Conservation (phyloP, 2,329 filamentous ascomycete species). For the Geosmithia morbida region DNA sequence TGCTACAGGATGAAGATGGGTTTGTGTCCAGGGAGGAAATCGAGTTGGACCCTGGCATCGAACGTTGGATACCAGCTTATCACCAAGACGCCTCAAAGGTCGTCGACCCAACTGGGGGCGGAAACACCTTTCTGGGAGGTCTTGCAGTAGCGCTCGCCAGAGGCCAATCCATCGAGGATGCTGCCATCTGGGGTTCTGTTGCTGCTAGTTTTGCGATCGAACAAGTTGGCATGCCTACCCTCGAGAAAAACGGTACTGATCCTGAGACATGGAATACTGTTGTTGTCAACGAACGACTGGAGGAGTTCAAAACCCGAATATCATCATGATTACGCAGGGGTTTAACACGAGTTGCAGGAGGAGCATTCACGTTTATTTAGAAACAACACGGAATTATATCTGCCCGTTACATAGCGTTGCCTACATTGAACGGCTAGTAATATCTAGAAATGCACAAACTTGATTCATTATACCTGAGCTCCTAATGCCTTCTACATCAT, state of each 20-base stretch:
- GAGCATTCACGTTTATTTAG: not conserved
- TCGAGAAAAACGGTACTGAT: slow-evolving; percentile 29
- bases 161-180: slow-evolving; percentile 48
- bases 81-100: slow-evolving; percentile 43
- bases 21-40: slow-evolving; percentile 41
- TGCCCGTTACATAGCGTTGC: not conserved
- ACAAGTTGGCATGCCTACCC: slow-evolving; percentile 68
- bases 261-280: slow-evolving; percentile 49
- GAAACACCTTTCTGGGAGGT: slow-evolving; percentile 73
- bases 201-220: slow-evolving; percentile 90
- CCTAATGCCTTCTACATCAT: not conserved
- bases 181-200: slow-evolving; percentile 64
- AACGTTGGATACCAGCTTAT: slow-evolving; percentile 68
- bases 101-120: slow-evolving; percentile 86
- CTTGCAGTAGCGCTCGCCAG: slow-evolving; percentile 43
- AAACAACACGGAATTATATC: not conserved
- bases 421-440: not conserved
- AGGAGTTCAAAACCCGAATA: slow-evolving; percentile 31
- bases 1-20: slow-evolving; percentile 38
- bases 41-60: slow-evolving; percentile 48
- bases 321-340: slow-evolving; percentile 6
- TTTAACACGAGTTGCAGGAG: not conserved
- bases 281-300: slow-evolving; percentile 34
- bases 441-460: not conserved
- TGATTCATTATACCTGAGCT: not conserved